Percentiles rank a stretch among this genome's conserved stretches.
Evolutionary conservation across 1,284 basidiomycete species (phyloP).

Genomic region (Phylloboletellus chloephorus): DNA sequence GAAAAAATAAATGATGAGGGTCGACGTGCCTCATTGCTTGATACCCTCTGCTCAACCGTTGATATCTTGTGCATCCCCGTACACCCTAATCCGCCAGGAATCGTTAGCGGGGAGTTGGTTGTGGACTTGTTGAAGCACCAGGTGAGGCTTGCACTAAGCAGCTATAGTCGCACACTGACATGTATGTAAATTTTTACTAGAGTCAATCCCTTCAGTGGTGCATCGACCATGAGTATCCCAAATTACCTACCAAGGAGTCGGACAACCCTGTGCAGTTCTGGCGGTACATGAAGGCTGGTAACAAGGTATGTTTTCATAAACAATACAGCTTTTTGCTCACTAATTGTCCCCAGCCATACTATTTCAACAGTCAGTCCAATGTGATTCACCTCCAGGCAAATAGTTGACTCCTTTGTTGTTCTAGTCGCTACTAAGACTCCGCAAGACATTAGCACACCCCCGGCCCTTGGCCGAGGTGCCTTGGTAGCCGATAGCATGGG

Average conservation of each 20-base stretch:
- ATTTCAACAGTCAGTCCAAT: slow-evolving; percentile 54
- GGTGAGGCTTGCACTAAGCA: slow-evolving; percentile 35
- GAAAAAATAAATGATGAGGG: slow-evolving; percentile 76
- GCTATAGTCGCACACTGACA: slow-evolving; percentile 4
- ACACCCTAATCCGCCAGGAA: slow-evolving; percentile 64
- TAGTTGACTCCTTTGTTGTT: slow-evolving; percentile 4
- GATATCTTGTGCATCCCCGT: slow-evolving; percentile 64
- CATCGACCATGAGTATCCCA: slow-evolving; percentile 69
- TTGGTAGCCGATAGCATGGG: slow-evolving; percentile 90
- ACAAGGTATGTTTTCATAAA: slow-evolving; percentile 39
- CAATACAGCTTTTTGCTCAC: neutral
- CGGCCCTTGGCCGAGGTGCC: slow-evolving; percentile 74
- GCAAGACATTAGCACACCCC: slow-evolving; percentile 48
- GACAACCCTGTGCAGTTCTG: slow-evolving; percentile 86
- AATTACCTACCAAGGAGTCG: slow-evolving; percentile 54
- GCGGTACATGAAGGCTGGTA: slow-evolving; percentile 55
- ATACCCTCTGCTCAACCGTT: slow-evolving; percentile 60
- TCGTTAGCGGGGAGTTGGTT: slow-evolving; percentile 54
- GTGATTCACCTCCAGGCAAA: neutral
- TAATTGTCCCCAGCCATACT: slow-evolving; percentile 43
- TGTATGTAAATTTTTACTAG: slow-evolving; percentile 34
- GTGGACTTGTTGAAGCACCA: slow-evolving; percentile 79
- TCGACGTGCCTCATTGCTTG: slow-evolving; percentile 64
- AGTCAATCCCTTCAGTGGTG: slow-evolving; percentile 78
- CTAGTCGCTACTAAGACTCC: slow-evolving; percentile 77